Evolutionary conservation across 768 basidiomycete species (phyloP), one percentile per base, ranked within the genome.

Genomic region (Clitopilus passeckerianus): DNA sequence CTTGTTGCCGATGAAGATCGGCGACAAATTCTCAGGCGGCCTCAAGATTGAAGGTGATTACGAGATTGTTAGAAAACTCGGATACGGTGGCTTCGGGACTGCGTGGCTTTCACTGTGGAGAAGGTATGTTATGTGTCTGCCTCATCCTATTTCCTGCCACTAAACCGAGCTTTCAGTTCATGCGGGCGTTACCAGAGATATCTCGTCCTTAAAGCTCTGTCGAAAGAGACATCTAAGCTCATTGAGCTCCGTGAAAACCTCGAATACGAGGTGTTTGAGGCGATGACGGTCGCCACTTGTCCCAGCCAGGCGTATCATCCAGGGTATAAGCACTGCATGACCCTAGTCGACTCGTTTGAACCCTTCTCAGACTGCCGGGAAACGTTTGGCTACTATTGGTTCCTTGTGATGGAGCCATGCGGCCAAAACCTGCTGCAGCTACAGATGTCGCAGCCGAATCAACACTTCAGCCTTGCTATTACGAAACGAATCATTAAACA

Each of bases 401-500:
- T 23, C 20, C 16, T 59, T 24, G 59, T 53, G 12, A 59, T 53
- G 22, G 60, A 64, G 10, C 44, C 54, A 23, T 30, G 55, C 8
- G 20, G 52, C 14, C 41, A 23, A 14, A 20, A 55, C 9, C 27
- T 34, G 14, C 10, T 41, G 27, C 24, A 24, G 9, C 53, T 53
- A 10, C 41, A 34, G 22, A 33, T 1, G 24, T 34, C 10, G 12
- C 43, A 55, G 20, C 37, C 30, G 35, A 24, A 24, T 15, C 10
- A 18, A 24, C 54, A 12, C 24, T 64, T 59, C 20, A n/a, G 53
- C 7, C 43, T 58, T 34, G 55, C n/a, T 63, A 67, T 58, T 43
- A 58, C 34, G 12, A 65, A 63, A 34, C 46, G 54, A 22, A 64
- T 72, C 24, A 60, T 66, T 24, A 69, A 66, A 44, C 72, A 73